Conservation (phyloP, 176 grass and related monocot genomes). For the Coix lacrymajobi region DNA sequence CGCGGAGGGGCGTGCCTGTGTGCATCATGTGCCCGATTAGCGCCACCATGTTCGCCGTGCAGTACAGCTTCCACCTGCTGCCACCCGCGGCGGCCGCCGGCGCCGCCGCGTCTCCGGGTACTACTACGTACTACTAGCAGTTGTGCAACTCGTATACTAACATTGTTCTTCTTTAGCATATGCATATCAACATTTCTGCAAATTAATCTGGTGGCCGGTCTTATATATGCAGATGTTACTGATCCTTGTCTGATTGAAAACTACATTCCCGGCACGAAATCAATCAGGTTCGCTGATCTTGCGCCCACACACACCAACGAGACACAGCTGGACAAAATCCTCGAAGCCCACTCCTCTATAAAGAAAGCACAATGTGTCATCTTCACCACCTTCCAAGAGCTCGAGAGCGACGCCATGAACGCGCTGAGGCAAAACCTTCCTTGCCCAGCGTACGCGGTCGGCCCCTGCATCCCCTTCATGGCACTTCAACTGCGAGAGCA, state of each 20-base stretch:
- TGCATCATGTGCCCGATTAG: conserved; percentile 20
- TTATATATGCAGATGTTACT: conserved; percentile 14
- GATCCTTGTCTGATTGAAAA: conserved; percentile 36
- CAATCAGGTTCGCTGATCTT: conserved; percentile 12
- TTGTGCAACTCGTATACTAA: neutral
- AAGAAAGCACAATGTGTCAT: conserved; percentile 25
- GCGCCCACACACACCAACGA: neutral
- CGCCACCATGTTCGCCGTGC: conserved; percentile 34
- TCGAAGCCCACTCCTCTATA: conserved; percentile 1
- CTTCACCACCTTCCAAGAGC: conserved; percentile 40
- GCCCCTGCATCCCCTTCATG: conserved; percentile 32
- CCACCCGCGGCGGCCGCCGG: neutral
- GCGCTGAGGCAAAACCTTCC: conserved; percentile 4
- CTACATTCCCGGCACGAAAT: conserved; percentile 35
- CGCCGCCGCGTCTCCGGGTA: neutral
- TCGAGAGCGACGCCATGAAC: conserved; percentile 10
- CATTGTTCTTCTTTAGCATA: conserved; percentile 4
- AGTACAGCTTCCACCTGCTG: conserved; percentile 24
- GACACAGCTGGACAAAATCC: neutral
- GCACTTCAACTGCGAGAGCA: neutral
- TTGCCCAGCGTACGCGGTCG: conserved; percentile 10
- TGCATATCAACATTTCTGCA: neutral
- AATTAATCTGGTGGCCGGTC: neutral
- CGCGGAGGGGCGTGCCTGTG: neutral
- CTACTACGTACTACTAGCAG: too few species aligned